Evolutionary conservation across 164 flowering plant genomes (phyloP), one percentile per base, ranked within the genome.

Genomic region (Stephania japonica): DNA sequence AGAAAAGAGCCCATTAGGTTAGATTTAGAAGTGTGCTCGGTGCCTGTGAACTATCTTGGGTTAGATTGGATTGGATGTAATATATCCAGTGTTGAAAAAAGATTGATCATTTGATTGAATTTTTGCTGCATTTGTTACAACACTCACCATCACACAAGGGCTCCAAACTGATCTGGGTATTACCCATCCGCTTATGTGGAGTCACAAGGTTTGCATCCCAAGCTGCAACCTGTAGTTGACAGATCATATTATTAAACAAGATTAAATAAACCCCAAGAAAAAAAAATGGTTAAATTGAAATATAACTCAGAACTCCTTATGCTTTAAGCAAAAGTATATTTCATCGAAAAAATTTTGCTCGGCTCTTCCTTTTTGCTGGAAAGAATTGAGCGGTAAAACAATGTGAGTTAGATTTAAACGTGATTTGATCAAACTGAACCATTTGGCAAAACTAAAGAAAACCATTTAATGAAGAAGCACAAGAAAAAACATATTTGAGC

Each of bases 171-270:
- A 95, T 73, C 62, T 74, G 82, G 27, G 90, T 79, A 83, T 95
- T 90, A 18, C 99, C 99, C 99, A 95, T 92, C 72, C 99, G 99
- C 71, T 93, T 95, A 83, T 87, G 99, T 70, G 99, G 99, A 75
- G 97, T 82, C 13, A 95, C 93, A 79, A 95, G 91, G 82, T 95
- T 95, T 75, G 99, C 99, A 85, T 95, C 99, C 99, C 99, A 95
- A 76, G 96, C 98, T 69, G 99, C 99, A 79, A 93, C 83, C 99
- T 95, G 78, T 73, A 73, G 63, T 72, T 21, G 64, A 42, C 41
- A 65, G 61, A 67, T 56, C 43, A 75, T 61, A 65, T 18, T 67
- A 16, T 56, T 18, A 14, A 21, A 56, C 38, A 32, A 32, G 38
- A 1, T 32, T 32, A 32, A 32, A 32, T 32, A 32, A 0, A 32